phyloP scores from a whole-genome alignment of 352 stramenopile species.

The Globisporangium perplexum region DNA sequence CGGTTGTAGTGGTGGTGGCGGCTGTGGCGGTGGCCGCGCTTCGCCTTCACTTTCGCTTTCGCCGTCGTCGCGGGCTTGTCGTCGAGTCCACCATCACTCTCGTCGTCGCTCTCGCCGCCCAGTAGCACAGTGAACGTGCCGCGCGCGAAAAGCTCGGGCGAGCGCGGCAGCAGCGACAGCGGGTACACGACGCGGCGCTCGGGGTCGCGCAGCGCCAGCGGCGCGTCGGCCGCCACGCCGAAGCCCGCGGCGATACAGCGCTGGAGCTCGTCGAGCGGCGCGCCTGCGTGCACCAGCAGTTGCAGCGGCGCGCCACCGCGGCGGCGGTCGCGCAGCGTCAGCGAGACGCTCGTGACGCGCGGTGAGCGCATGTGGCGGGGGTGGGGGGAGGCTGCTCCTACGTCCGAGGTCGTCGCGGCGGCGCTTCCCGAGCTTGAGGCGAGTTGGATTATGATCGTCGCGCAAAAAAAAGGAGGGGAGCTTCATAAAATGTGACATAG shows the following conservation, averaged over 20 bases:
- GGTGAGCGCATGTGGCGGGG: neutral
- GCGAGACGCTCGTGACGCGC: slow-evolving; percentile 34
- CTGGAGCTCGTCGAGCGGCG: slow-evolving; percentile 43
- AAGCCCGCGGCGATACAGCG: slow-evolving; percentile 46
- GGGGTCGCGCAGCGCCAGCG: slow-evolving; percentile 24
- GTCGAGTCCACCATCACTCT: neutral
- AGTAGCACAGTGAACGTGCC: slow-evolving; percentile 41
- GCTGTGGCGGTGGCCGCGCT: slow-evolving; percentile 2
- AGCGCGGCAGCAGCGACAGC: slow-evolving; percentile 54
- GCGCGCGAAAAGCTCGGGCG: slow-evolving; percentile 45
- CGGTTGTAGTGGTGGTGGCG: neutral
- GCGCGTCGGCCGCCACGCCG: slow-evolving; percentile 7
- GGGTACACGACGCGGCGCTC: slow-evolving; percentile 48
- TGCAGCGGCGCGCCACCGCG: slow-evolving; percentile 9
- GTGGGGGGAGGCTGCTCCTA: neutral
- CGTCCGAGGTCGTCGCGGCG: no score
- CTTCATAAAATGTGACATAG: neutral
- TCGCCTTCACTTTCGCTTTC: neutral
- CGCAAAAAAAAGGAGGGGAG: neutral
- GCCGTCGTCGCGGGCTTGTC: neutral
- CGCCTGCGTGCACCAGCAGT: slow-evolving; percentile 30
- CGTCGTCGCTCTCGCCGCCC: slow-evolving; percentile 11
- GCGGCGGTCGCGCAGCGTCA: slow-evolving; percentile 21
- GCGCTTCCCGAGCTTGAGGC: slow-evolving; percentile 2
- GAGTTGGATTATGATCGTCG: neutral